Base-by-base conservation (phyloP, 2,329 filamentous ascomycete species). In the Fusarium xyrophilum region DNA sequence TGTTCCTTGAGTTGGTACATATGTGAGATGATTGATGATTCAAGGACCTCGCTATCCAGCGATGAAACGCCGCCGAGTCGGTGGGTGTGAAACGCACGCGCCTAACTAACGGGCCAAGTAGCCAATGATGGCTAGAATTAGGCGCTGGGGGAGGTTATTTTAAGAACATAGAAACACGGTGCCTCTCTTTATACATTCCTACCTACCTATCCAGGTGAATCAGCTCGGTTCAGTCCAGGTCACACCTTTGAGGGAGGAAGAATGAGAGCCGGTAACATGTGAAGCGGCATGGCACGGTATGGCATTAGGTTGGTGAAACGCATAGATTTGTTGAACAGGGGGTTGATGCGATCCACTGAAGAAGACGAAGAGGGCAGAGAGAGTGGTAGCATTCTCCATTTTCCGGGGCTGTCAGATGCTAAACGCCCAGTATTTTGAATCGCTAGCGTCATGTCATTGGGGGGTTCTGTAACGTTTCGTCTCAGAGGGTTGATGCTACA, bases 111-210 rank as follows among this genome's bases (percentile, higher is more conserved):
- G 47, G 61, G 48, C 51, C 56, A 54, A 30, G 51, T 39, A 62
- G 54, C 76, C 76, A 77, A 77, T 77, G 40, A 56, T 53, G 52
- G 54, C 47, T 14, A n/a, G 63, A 55, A 63, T 65, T 77, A 77
- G 70, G 76, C 74, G 75, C 76, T 69, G 69, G 59, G 57, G 68
- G 58, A 56, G 60, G 61, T 42, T 59, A 52, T 65, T 65, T 65
- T 65, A 60, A 60, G 60, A 64, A 28, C 35, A 36, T n/a, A 17
- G 46, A 40, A n/a, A 35, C 35, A 60, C 7, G 33, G 28, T 53
- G 32, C 30, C 17, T 48, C 27, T 43, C 52, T 39, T 44, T 33
- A 25, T n/a, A 32, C 25, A 40, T 53, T 30, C 36, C 36, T 32
- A 25, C 21, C 21, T 44, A 35, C 46, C 46, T 32, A 53, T 32